Evolutionary conservation across 2,329 filamentous ascomycete species (phyloP), one percentile per base, ranked within the genome.

Genomic region (Ophiostoma quercus): DNA sequence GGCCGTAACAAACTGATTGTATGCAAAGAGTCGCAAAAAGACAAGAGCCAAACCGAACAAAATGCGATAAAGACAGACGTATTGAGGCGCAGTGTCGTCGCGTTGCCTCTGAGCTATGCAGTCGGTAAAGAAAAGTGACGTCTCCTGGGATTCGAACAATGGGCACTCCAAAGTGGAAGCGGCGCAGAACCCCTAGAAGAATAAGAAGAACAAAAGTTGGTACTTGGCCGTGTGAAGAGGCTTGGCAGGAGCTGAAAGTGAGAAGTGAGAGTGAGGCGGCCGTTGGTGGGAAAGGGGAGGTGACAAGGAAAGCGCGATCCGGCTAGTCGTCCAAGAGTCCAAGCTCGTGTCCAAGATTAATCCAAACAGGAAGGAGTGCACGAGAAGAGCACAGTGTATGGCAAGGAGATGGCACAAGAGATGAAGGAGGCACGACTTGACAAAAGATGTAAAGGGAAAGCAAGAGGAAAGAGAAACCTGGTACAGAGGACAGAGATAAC

Each of bases 201-300:
- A n/a, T 3, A 54, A 47, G 19, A 57, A 22, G n/a, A 54, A n/a
- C 1, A 54, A 11, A 54, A 57, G 51, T 12, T 57, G 51, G 51
- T 57, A 29, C 51, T 25, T 57, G 51, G 51, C 16, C 22, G 47
- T 57, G 51, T 57, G 22, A 22, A 57, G 22, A 57, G 22, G 22
- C 51, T 57, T 57, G 51, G n/a, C 51, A 57, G 51, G 51, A 57
- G 51, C 51, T 57, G 51, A 57, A 14, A 25, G 22, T 22, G 51
- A 57, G 9, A 54, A 57, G 34, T 34, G 34, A 34, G 34, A 34
- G 34, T 34, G 34, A 34, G 22, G n/a, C 51, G 22, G 22, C 51
- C 8, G 51, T 16, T 22, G 51, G 51, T 57, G 51, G 22, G 22
- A 29, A 57, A 57, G 51, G 51, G 51, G 51, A 57, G 51, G 12